Evolutionary conservation across 2,329 filamentous ascomycete genomes (phyloP).

Genomic region (Septoria linicola): DNA sequence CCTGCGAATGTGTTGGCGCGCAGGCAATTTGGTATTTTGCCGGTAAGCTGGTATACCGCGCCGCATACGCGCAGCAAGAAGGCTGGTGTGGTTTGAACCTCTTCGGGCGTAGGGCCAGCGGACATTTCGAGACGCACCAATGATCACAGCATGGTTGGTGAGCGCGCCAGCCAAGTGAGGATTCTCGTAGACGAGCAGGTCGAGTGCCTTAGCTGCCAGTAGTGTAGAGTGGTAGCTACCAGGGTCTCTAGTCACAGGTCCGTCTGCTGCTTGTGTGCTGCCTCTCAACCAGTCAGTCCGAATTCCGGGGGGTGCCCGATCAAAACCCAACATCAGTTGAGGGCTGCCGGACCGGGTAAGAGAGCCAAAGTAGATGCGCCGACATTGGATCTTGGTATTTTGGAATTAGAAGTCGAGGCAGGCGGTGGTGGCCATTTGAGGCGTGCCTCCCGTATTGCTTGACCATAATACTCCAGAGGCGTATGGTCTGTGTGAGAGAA

Average conservation of each 20-base stretch:
- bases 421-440: not conserved
- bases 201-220: not conserved
- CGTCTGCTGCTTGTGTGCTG: not conserved
- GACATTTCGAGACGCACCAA: not conserved
- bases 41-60: not conserved
- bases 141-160: not conserved
- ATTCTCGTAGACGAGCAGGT: not conserved
- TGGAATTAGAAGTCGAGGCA: not conserved
- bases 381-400: conserved; percentile 4
- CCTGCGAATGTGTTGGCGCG: not conserved
- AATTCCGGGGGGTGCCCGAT: not conserved
- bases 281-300: not conserved
- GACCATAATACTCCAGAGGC: conserved; percentile 1
- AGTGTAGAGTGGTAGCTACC: not conserved
- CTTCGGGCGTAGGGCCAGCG: not conserved
- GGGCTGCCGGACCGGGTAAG: not conserved
- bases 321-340: not conserved
- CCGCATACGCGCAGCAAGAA: not conserved
- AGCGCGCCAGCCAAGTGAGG: not conserved
- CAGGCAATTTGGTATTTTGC: conserved; percentile 4
- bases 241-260: not conserved
- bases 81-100: not conserved
- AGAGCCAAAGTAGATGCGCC: not conserved
- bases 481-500: not conserved
- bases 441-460: not conserved